Base-by-base conservation (phyloP, 345 rosid genomes). In the Syzygium aqueum region DNA sequence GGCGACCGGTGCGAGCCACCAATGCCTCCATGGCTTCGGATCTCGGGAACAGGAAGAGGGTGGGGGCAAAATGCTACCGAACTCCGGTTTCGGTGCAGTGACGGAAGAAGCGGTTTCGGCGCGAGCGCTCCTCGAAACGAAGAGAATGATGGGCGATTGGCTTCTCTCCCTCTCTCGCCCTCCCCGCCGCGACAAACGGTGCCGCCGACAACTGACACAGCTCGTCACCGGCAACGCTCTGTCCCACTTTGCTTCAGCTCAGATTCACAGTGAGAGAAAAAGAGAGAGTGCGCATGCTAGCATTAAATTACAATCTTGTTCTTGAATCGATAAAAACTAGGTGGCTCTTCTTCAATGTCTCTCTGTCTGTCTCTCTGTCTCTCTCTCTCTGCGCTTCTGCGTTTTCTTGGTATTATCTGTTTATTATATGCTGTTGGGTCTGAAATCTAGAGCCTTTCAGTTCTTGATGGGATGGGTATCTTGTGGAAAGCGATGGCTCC, bases 1-100 rank as follows among this genome's bases (percentile, higher is more conserved):
- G 92, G 84, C 92, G 94, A 83, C 93, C 94, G 63, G 94, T 91
- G 25, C 92, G 94, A 84, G 94, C 94, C 85, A 89, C 90, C 90
- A 91, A 89, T 84, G 84, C 93, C 63, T 30, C 52, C 85, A 49
- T 83, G 17, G 33, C 37, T 61, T 61, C 19, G 37, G 73, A 61
- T 61, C 37, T 61, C 73, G 33, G 73, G 37, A n/a, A 61, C n/a
- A 3, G 73, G 73, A 61, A 61, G 73, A 59, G 65, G 65, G 15
- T 43, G 46, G 2, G 19, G 37, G 73, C 37, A 3, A 61, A 61
- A 61, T n/a, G 73, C 73, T 61, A 61, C 73, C 37, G 73, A 61
- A 61, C 73, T 61, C 73, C 37, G 19, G 17, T n/a, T 61, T 61
- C 67, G 17, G 33, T 7, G 33, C 67, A 2, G 33, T 28, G 67